Base-by-base conservation (phyloP, 2,329 filamentous ascomycete species). In the Colletotrichum orbiculare region DNA sequence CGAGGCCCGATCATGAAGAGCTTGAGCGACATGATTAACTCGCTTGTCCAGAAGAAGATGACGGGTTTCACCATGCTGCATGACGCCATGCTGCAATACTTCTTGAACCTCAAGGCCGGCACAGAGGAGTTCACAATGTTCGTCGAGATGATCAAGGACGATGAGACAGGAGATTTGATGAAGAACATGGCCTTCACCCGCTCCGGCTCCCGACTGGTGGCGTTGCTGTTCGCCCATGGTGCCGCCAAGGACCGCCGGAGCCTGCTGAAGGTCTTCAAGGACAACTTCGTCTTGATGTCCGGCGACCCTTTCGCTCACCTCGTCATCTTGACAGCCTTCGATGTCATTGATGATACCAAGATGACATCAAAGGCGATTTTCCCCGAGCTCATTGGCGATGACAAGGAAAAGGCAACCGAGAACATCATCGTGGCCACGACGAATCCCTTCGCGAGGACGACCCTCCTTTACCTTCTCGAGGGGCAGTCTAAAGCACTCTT, bases 31-130 rank as follows among this genome's bases (percentile, higher is more conserved):
- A 87, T 97, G 80, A 96, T 97, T 82, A 97, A 97, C 78, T 89
- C 91, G 67, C 86, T 99, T 46, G 87, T 98, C 52, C 94, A 99
- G 79, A 99, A 99, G 87, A 96, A 96, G 80, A 90, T 96, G 80
- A 96, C 93, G 1, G 95, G 93, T 9, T 98, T 99, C 79, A 98
- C 95, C 2, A 96, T 99, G 86, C 87, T 99, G 17, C 96, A 99
- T 78, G 96, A 98, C 73, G 96, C 96, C 54, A 97, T 99, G 94
- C 83, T 97, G 65, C 95, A 99, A 76, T 99, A 97, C 79, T 97
- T 95, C 79, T 81, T 93, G 57, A 95, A 91, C 72, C 88, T 90
- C 50, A 90, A 91, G 69, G 82, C 87, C 5, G 94, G 91, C 4
- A 92, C 89, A 48, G 89, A 92, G 63, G 95, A 98, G 76, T 89